phyloP scores from a whole-genome alignment of 441 rosid species.

The Metrosideros polymorpha region DNA sequence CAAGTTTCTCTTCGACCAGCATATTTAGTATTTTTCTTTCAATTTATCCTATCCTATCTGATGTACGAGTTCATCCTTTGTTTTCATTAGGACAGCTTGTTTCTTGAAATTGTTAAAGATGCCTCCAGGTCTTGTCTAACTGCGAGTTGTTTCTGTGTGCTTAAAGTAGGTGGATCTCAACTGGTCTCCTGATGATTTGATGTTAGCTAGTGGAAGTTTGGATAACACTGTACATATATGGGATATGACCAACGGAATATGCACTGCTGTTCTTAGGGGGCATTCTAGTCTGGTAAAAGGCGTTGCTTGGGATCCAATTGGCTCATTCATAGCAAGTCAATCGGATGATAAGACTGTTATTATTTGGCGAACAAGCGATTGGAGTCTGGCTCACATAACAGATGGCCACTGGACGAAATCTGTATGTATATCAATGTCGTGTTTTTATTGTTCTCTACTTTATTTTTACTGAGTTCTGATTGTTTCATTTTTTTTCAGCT shows the following conservation, averaged over 20 bases:
- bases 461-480: conserved; percentile 8
- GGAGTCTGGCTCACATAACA: conserved; percentile 96
- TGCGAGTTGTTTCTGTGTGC: conserved; percentile 31
- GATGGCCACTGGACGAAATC: conserved; percentile 99
- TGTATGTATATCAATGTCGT: conserved; percentile 25
- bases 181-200: conserved; percentile 99
- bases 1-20: neutral
- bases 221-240: conserved; percentile 93
- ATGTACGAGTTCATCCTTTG: neutral
- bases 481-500: conserved; percentile 42
- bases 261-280: conserved; percentile 94
- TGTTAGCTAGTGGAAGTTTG: conserved; percentile 92
- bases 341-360: conserved; percentile 98
- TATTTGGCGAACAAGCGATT: conserved; percentile 96
- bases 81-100: neutral
- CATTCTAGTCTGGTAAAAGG: conserved; percentile 99
- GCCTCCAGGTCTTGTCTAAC: conserved; percentile 26
- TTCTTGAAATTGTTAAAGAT: neutral
- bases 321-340: conserved; percentile 95
- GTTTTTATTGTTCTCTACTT: neutral
- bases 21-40: neutral
- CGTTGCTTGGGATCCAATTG: conserved; percentile 98
- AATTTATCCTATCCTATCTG: neutral
- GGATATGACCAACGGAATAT: conserved; percentile 89
- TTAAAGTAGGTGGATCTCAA: conserved; percentile 99